These are phyloP conservation scores for Fusarium sp. DNA, from an alignment of 2,329 filamentous ascomycete genomes.

Conservation along the genomic window DNA sequence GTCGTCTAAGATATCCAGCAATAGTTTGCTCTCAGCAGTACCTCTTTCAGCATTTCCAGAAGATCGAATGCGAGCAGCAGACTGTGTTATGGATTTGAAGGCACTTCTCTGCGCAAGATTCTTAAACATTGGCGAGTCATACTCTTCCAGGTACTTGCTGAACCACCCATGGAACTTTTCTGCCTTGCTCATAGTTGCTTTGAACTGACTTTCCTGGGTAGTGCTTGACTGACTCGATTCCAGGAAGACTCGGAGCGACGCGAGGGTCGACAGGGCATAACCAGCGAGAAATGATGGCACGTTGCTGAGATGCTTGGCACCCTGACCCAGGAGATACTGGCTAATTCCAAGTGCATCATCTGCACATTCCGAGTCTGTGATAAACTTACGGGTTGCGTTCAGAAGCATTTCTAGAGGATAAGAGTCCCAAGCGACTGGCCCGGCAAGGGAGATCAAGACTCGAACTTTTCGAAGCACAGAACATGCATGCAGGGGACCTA, in stretches of 20 bases:
- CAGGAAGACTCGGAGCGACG: constrained; percentile 81
- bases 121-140: constrained; percentile 65
- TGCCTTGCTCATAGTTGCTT: constrained; percentile 79
- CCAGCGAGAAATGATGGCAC: constrained; percentile 83
- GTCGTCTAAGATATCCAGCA: constrained; percentile 84
- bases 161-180: constrained; percentile 85
- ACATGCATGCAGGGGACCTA: constrained; percentile 89
- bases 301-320: constrained; percentile 71
- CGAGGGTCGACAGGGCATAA: constrained; percentile 80
- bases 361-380: constrained; percentile 87
- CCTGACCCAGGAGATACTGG: constrained; percentile 82
- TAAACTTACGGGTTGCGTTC: constrained; percentile 80
- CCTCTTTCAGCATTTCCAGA: constrained; percentile 76
- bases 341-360: constrained; percentile 90
- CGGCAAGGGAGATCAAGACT: constrained; percentile 82
- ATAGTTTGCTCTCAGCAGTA: constrained; percentile 80
- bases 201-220: constrained; percentile 86
- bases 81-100: constrained; percentile 75
- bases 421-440: constrained; percentile 75
- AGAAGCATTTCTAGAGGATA: constrained; percentile 94
- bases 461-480: constrained; percentile 88
- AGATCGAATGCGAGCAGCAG: constrained; percentile 74
- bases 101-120: constrained; percentile 62
- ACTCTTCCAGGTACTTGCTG: constrained; percentile 72
- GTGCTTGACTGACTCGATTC: constrained; percentile 80